These are phyloP conservation scores for Pseudogymnoascus pannorum DNA, from an alignment of 2,329 filamentous ascomycete genomes.

Conservation along the genomic window DNA sequence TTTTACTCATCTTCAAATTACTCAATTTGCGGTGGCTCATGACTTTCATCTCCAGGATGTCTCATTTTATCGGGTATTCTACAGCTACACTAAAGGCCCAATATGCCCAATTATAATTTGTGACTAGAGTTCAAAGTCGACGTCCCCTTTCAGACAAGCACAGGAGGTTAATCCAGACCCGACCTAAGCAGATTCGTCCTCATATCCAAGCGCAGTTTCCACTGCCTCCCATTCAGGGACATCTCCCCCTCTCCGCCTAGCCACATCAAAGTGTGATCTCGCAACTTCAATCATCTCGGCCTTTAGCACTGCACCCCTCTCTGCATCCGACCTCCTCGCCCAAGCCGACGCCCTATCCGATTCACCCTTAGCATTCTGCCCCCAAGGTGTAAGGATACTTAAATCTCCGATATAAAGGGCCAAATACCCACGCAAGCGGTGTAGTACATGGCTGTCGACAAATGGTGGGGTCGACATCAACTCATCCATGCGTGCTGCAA, in stretches of 20 bases:
- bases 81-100: neutral
- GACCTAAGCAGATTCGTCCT: neutral
- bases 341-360: constrained; percentile 6
- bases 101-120: neutral
- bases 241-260: constrained; percentile 22
- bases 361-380: constrained; percentile 16
- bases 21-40: neutral
- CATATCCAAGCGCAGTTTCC: neutral
- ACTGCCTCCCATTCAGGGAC: neutral
- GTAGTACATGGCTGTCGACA: constrained; percentile 56
- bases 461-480: constrained; percentile 64
- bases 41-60: neutral
- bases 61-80: neutral
- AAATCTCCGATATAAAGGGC: constrained; percentile 71
- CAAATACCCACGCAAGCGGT: constrained; percentile 66
- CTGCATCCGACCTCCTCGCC: constrained; percentile 20
- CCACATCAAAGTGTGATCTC: constrained; percentile 32
- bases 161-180: neutral
- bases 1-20: neutral
- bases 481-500: constrained; percentile 64
- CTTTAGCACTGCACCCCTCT: constrained; percentile 18
- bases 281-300: constrained; percentile 32
- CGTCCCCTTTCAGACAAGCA: neutral
- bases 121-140: neutral
- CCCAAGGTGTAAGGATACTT: constrained; percentile 32